Conservation (phyloP, 768 basidiomycete species). For the Myochromella boudieri region DNA sequence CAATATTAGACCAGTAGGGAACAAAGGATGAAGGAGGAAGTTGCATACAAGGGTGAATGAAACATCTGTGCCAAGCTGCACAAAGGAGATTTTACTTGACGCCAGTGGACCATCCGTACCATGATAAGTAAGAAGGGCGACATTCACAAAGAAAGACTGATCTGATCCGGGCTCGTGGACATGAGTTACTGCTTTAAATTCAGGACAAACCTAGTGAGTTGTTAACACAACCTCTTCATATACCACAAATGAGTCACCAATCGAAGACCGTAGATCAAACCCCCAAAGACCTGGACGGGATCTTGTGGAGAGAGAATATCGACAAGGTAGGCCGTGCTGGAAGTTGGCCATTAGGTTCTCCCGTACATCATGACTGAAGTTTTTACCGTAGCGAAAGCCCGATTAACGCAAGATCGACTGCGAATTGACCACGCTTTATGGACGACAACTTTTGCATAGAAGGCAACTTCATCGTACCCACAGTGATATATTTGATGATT, state of each 20-base stretch:
- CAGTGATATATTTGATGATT: conserved; percentile 9
- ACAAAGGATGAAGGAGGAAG: neutral
- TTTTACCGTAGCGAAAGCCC: conserved; percentile 40
- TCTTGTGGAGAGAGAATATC: conserved; percentile 41
- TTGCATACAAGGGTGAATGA: conserved; percentile 12
- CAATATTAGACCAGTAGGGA: neutral
- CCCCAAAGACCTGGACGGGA: conserved; percentile 31
- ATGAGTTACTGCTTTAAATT: conserved; percentile 43
- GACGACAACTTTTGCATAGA: conserved; percentile 16
- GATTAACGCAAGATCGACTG: conserved; percentile 40
- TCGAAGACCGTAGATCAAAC: conserved; percentile 39
- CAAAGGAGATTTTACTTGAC: conserved; percentile 10
- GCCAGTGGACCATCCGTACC: neutral
- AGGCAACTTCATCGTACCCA: conserved; percentile 8
- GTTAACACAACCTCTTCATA: neutral
- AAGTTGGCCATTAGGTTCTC: neutral
- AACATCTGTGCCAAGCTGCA: conserved; percentile 16
- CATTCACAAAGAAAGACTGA: conserved; percentile 60
- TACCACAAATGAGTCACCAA: conserved; percentile 22
- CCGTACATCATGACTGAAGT: neutral
- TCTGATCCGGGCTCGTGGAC: conserved; percentile 43
- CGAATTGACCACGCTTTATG: conserved; percentile 27
- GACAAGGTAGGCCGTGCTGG: conserved; percentile 50
- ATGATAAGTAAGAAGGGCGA: conserved; percentile 17
- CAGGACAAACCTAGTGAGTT: conserved; percentile 3